A percentile compares a stretch with the other conserved stretches of the same genome.
phyloP scores from a whole-genome alignment of 139 green algal species.

The Chlorella sp. region DNA sequence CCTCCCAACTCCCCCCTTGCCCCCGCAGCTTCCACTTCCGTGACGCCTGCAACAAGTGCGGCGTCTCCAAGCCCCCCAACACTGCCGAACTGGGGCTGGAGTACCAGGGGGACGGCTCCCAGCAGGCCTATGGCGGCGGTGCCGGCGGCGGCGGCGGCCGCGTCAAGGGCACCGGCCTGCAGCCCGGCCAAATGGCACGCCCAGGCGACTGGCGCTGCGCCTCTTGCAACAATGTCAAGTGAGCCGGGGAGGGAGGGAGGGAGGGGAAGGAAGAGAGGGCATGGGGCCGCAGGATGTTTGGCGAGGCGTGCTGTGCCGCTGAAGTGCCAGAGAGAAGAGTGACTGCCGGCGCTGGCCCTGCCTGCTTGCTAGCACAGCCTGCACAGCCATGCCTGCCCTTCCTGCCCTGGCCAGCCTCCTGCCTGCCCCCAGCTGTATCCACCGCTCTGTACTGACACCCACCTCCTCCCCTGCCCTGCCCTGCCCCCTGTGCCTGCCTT shows the following conservation, averaged over 20 bases:
- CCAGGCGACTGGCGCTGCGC: constrained; percentile 83
- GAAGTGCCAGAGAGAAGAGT: too few species aligned
- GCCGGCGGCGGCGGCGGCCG: too few species aligned
- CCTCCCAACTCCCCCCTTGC: background rate
- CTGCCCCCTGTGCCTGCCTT: background rate
- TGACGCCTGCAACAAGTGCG: constrained; percentile 29
- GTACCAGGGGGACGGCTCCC: background rate
- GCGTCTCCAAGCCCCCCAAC: background rate
- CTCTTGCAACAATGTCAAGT: constrained; percentile 82
- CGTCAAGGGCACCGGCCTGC: constrained; percentile 1
- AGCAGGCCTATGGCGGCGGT: too few species aligned
- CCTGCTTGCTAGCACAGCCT: background rate
- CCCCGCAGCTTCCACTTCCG: constrained; percentile 33
- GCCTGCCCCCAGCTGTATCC: too few species aligned
- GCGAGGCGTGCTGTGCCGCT: too few species aligned
- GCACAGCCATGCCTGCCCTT: too few species aligned
- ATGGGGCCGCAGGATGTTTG: too few species aligned
- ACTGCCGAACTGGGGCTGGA: background rate
- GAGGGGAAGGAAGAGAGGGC: too few species aligned
- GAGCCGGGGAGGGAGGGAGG: background rate
- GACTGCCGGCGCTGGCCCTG: background rate
- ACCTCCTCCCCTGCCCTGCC: background rate
- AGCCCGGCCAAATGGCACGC: constrained; percentile 35
- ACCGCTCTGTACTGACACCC: background rate
- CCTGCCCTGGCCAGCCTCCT: too few species aligned